These are phyloP conservation scores for Dioscorea dumetorum DNA, from an alignment of 106 monocot species.

Conservation along the genomic window DNA sequence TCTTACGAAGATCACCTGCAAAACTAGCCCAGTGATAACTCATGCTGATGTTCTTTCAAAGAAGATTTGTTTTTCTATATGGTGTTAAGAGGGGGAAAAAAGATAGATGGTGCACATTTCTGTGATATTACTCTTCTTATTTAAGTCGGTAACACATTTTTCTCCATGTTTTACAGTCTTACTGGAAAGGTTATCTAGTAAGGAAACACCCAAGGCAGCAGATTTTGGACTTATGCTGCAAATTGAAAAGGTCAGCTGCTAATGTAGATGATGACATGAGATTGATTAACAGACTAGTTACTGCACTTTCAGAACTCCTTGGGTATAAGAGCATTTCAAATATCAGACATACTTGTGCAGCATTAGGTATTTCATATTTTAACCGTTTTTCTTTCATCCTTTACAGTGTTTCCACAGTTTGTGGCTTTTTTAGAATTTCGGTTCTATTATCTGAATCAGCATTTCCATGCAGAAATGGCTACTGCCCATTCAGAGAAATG, in stretches of 20 bases:
- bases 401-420: background rate
- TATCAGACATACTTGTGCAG: slow-evolving; percentile 46
- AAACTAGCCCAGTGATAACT: no score
- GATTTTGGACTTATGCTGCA: slow-evolving; percentile 18
- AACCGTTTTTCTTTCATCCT: background rate
- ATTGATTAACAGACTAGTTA: slow-evolving; percentile 44
- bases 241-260: slow-evolving; percentile 20
- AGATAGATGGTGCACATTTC: no score
- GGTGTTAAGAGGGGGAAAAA: no score
- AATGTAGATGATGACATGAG: slow-evolving; percentile 32
- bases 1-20: no score
- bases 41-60: no score
- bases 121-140: no score
- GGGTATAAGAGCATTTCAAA: slow-evolving; percentile 31
- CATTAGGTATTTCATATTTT: slow-evolving; percentile 32
- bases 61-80: no score
- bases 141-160: no score
- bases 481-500: slow-evolving; percentile 40
- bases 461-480: slow-evolving; percentile 27
- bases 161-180: slow-evolving; percentile 23
- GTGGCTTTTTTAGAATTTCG: background rate
- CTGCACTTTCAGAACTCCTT: slow-evolving; percentile 49
- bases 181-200: slow-evolving; percentile 36
- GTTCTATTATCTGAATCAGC: background rate
- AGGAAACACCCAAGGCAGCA: slow-evolving; percentile 25